Conservation (phyloP, 2,329 filamentous ascomycete species). For the Didymella sp. region DNA sequence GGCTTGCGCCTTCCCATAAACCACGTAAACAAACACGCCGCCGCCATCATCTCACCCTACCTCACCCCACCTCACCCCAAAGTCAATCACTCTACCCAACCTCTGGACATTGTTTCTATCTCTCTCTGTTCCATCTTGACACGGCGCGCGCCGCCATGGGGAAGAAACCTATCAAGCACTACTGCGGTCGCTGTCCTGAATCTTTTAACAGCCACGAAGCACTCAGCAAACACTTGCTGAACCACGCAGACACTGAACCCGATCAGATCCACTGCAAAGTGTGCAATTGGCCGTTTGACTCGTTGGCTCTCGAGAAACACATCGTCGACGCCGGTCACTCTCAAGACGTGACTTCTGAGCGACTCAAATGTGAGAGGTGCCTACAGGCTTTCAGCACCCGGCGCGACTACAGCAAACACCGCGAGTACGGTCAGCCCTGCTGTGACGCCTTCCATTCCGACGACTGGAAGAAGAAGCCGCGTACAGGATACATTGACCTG, state of each 20-base stretch:
- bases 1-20: neutral
- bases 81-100: neutral
- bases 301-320: slow-evolving; percentile 32
- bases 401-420: slow-evolving; percentile 20
- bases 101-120: neutral
- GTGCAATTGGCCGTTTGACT: slow-evolving; percentile 15
- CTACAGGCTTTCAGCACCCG: slow-evolving; percentile 16
- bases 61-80: neutral
- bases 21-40: neutral
- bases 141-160: neutral
- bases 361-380: slow-evolving; percentile 23
- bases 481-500: slow-evolving; percentile 15
- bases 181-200: slow-evolving; percentile 30
- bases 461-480: slow-evolving; percentile 9
- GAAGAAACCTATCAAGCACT: slow-evolving; percentile 8
- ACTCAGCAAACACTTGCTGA: slow-evolving; percentile 23
- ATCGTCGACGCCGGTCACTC: slow-evolving; percentile 21
- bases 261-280: neutral
- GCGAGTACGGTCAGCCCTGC: slow-evolving; percentile 22
- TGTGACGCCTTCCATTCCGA: slow-evolving; percentile 20
- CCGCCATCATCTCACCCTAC: neutral
- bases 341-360: neutral
- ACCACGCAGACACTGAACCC: slow-evolving; percentile 18
- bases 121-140: neutral
- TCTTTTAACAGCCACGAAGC: slow-evolving; percentile 24